Conservation (phyloP, 2,329 filamentous ascomycete species). For the Ophiostoma tasmaniense region DNA sequence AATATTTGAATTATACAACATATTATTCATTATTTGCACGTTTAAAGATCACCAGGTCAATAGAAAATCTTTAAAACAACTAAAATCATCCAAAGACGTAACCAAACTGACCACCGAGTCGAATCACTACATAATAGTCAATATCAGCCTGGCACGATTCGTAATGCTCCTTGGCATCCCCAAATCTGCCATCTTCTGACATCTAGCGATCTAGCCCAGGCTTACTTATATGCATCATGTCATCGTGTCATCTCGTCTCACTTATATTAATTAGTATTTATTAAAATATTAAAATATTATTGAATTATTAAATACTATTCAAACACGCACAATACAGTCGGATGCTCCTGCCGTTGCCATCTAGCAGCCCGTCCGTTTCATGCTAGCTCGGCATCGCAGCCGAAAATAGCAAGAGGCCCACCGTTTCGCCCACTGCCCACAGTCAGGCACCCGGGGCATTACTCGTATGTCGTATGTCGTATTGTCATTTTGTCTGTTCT, state of each 20-base stretch:
- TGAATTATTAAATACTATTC: too few species aligned
- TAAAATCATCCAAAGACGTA: too few species aligned
- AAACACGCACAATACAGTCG: too few species aligned
- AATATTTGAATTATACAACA: neutral
- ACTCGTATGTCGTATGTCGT: neutral
- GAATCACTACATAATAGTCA: too few species aligned
- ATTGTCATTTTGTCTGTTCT: constrained; percentile 4
- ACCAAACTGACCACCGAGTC: too few species aligned
- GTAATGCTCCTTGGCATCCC: neutral
- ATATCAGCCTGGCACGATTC: neutral
- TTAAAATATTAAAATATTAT: too few species aligned
- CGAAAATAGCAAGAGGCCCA: neutral
- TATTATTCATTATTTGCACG: too few species aligned
- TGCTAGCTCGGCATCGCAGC: neutral
- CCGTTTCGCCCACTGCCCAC: neutral
- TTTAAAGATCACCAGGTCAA: too few species aligned
- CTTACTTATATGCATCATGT: neutral
- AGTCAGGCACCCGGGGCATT: neutral
- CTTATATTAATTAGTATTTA: neutral
- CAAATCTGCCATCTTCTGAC: neutral
- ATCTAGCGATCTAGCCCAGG: neutral
- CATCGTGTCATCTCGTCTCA: neutral
- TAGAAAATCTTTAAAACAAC: too few species aligned
- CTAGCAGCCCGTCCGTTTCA: neutral
- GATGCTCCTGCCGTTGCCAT: neutral